phyloP scores from a whole-genome alignment of 805 yeast species.

The Zygotorulaspora sp. region DNA sequence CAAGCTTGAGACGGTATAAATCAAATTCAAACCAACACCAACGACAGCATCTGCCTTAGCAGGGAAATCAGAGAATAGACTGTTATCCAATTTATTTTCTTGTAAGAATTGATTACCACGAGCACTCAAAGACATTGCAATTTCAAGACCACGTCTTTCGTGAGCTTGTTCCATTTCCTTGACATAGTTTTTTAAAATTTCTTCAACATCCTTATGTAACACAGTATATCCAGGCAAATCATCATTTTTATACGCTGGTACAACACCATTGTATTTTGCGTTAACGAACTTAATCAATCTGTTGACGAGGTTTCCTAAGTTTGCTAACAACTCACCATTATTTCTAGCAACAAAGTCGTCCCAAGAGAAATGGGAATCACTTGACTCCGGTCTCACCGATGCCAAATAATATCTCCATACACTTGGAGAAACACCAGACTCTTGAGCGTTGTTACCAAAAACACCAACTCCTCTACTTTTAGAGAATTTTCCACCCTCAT shows the following conservation, averaged over 20 bases:
- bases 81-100: slow-evolving; percentile 91
- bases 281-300: slow-evolving; percentile 84
- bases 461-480: slow-evolving; percentile 98
- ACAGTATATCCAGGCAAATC: slow-evolving; percentile 46
- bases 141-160: slow-evolving; percentile 83
- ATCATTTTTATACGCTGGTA: slow-evolving; percentile 59
- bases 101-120: slow-evolving; percentile 95
- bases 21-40: slow-evolving; percentile 83
- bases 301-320: slow-evolving; percentile 94
- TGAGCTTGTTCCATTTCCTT: slow-evolving; percentile 72
- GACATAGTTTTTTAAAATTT: slow-evolving; percentile 56
- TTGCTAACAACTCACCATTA: slow-evolving; percentile 89
- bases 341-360: slow-evolving; percentile 89
- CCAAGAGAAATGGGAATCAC: slow-evolving; percentile 98
- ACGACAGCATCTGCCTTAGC: slow-evolving; percentile 86
- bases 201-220: slow-evolving; percentile 54
- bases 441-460: slow-evolving; percentile 95
- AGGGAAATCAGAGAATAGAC: slow-evolving; percentile 69
- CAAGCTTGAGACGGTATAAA: slow-evolving; percentile 79
- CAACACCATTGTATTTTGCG: slow-evolving; percentile 87
- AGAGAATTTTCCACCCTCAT: slow-evolving; percentile 97
- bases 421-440: slow-evolving; percentile 82
- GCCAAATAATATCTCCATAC: slow-evolving; percentile 98
- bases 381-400: slow-evolving; percentile 87
- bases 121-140: slow-evolving; percentile 85